phyloP scores from a whole-genome alignment of 2,329 filamentous ascomycete species.

The Colletotrichum limetticola region DNA sequence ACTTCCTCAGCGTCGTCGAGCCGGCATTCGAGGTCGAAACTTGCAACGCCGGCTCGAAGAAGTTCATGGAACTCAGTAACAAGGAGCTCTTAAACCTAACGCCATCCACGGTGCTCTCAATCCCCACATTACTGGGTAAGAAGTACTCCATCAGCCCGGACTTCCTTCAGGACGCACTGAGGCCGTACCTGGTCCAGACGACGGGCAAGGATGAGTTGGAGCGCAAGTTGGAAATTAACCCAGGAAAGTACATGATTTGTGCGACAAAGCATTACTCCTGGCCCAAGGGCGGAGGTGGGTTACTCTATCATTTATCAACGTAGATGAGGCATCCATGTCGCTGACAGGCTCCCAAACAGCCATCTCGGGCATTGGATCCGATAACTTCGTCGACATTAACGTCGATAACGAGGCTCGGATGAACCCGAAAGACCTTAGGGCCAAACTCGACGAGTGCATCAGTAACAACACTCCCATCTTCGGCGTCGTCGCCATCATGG shows the following conservation, averaged over 20 bases:
- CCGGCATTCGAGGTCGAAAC: no score
- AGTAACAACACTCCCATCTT: background rate
- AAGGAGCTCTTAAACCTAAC: background rate
- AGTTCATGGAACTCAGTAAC: no score
- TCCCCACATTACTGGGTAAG: background rate
- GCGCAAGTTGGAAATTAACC: constrained; percentile 45
- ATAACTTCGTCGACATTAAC: background rate
- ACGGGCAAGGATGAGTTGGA: constrained; percentile 51
- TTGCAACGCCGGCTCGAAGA: no score
- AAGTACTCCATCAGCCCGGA: background rate
- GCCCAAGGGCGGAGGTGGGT: constrained; percentile 58
- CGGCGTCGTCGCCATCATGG: constrained; percentile 32
- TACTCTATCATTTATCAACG: background rate
- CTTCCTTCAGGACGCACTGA: background rate
- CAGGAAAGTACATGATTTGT: constrained; percentile 49
- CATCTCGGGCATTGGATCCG: background rate
- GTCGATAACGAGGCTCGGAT: background rate
- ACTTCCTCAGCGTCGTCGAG: no score
- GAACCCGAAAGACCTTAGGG: background rate
- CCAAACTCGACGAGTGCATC: background rate
- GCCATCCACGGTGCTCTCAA: background rate
- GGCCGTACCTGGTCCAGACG: constrained; percentile 45
- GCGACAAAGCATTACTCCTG: constrained; percentile 59
- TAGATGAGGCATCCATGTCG: background rate
- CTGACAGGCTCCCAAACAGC: background rate